Evolutionary conservation across 805 yeast genomes (phyloP), one percentile per base, ranked within the genome.

Genomic region (Sungouiella blattae): DNA sequence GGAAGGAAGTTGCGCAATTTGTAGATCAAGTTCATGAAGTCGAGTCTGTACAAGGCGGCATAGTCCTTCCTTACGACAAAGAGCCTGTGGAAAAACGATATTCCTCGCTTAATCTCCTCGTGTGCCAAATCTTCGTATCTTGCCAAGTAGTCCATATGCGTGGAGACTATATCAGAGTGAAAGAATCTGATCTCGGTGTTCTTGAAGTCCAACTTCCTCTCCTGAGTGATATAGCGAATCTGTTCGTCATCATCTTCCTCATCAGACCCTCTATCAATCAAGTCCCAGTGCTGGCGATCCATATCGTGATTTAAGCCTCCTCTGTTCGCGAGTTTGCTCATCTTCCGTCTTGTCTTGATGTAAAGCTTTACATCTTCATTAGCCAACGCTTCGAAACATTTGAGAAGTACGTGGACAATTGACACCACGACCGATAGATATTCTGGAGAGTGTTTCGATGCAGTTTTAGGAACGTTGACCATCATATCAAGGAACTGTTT

Each of bases 61-160:
- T 69, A 71, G 38, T 83, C 81, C 26, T 77, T 71, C 31, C 77
- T 69, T 2, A 60, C 49, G 31, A 82, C 79, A 45, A 87, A 78
- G 1, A 87, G 58, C 20, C 85, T 66, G 51, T 85, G 87, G 50
- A 88, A 78, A 51, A 76, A 91, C 1, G 82, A 66, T 6, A 93
- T 53, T 8, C 83, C 79, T 31, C 73, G 69, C 45, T 78, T 80
- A 29, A 91, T 61, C 32, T 79, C 80, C 9, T 62, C 68, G 35
- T 77, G 77, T 1, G 71, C 58, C 23, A 89, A 57, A 38, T 87
- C 95, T 33, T 63, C 66, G 53, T 70, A 87, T 40, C 80, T 67
- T 6, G 73, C 61, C 27, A 91, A 65, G 39, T 73, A 77, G 33
- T 71, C 72, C 36, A 85, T 73, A 50, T 82, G 87, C 1, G 87